Evolutionary conservation across 108 stramenopile species (phyloP).

Genomic region (Conticribra guillardii): DNA sequence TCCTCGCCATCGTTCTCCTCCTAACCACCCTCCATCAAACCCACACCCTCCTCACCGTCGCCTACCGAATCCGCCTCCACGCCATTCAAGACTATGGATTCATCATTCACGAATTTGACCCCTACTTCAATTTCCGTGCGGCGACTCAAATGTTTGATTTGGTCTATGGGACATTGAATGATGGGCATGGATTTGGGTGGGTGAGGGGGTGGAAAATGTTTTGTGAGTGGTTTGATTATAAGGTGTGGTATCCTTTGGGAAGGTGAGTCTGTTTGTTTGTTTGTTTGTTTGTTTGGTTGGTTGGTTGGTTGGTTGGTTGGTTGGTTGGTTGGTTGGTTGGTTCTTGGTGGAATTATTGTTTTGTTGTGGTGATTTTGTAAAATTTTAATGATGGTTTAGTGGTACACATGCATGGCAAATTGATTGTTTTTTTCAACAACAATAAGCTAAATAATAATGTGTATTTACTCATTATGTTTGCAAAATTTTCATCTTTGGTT

Average conservation of each 20-base stretch:
- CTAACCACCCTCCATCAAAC: not conserved
- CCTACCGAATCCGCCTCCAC: constrained; percentile 81
- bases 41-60: constrained; percentile 31
- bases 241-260: constrained; percentile 96
- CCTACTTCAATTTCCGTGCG: constrained; percentile 93
- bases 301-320: too few relatives aligned
- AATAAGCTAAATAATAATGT: too few relatives aligned
- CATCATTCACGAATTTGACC: constrained; percentile 77
- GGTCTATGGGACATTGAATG: not conserved
- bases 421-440: too few relatives aligned
- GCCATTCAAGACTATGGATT: constrained; percentile 87
- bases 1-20: constrained; percentile 8
- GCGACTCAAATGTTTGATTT: constrained; percentile 49
- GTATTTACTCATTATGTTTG: too few relatives aligned
- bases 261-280: too few relatives aligned
- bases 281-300: too few relatives aligned
- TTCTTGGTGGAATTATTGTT: too few relatives aligned
- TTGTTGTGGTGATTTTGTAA: too few relatives aligned
- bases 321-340: too few relatives aligned
- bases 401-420: too few relatives aligned
- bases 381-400: too few relatives aligned
- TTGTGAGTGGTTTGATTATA: constrained; percentile 91
- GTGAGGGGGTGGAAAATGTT: constrained; percentile 62
- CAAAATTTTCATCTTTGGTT: too few relatives aligned
- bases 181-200: not conserved